A percentile compares a stretch with the other conserved stretches of the same genome.
Conservation (phyloP, 2,329 filamentous ascomycete genomes). For the Clarireedia sp. region DNA sequence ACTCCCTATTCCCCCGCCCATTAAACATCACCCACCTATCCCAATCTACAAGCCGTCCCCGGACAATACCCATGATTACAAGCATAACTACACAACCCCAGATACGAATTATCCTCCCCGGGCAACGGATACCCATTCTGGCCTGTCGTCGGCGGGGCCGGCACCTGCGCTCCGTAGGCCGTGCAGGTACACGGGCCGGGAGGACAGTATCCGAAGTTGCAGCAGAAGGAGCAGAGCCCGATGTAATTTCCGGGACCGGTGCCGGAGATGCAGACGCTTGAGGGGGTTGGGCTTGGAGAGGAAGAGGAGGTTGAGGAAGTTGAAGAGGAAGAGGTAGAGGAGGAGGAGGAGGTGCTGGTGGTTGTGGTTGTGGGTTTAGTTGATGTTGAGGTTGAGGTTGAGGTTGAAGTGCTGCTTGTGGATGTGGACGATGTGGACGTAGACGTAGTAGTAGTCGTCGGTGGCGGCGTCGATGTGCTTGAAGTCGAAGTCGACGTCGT, state of each 20-base stretch:
- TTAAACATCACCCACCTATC: no score
- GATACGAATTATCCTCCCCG: conserved; percentile 32
- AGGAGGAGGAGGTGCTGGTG: neutral
- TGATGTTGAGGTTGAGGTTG: neutral
- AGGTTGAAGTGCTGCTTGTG: neutral
- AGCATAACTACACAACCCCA: conserved; percentile 39
- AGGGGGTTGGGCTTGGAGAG: neutral
- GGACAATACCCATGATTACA: conserved; percentile 37
- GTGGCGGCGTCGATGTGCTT: neutral
- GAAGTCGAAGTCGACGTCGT: conserved; percentile 4
- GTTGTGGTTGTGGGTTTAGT: neutral
- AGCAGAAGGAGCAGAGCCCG: conserved; percentile 31
- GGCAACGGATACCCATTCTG: conserved; percentile 30
- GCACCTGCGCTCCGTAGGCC: conserved; percentile 10
- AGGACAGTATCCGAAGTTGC: conserved; percentile 23
- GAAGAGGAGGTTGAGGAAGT: neutral
- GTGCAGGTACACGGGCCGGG: conserved; percentile 20
- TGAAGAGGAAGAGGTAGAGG: neutral
- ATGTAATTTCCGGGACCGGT: conserved; percentile 30
- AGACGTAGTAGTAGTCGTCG: neutral
- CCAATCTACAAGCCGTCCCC: neutral
- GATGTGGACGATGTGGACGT: neutral
- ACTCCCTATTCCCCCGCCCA: neutral
- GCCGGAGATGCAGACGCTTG: conserved; percentile 18
- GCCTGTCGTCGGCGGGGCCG: conserved; percentile 22